Evolutionary conservation across 129 eudicot species (phyloP).

Genomic region (Cynara cardunculus): DNA sequence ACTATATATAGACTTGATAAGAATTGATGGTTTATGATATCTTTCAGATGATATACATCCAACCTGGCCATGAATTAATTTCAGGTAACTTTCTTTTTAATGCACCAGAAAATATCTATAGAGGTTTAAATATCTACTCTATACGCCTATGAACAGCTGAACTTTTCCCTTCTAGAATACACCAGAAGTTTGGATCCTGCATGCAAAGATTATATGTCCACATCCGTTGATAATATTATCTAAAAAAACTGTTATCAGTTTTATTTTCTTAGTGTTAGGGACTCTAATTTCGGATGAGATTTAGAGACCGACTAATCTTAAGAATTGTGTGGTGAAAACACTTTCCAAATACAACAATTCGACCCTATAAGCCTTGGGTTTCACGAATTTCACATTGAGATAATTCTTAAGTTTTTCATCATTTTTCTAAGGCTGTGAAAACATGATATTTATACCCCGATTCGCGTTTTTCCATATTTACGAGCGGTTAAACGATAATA

Average conservation of each 20-base stretch:
- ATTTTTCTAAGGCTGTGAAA: too few relatives aligned
- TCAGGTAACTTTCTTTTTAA: slow-evolving; percentile 1
- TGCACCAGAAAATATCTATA: background rate
- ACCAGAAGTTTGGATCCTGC: background rate
- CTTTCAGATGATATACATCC: background rate
- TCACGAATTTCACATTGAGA: too few relatives aligned
- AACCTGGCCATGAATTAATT: background rate
- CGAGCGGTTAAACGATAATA: too few relatives aligned
- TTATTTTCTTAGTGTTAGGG: background rate
- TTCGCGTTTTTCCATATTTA: too few relatives aligned
- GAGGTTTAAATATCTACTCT: slow-evolving; percentile 13
- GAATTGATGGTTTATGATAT: background rate
- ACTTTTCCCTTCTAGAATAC: background rate
- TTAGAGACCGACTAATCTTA: too few relatives aligned
- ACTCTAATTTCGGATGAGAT: too few relatives aligned
- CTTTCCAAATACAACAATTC: too few relatives aligned
- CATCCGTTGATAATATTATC: background rate
- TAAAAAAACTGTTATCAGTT: background rate
- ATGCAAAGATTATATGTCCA: background rate
- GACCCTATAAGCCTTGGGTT: too few relatives aligned
- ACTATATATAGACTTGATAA: background rate
- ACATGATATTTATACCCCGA: too few relatives aligned
- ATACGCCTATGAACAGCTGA: background rate
- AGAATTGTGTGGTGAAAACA: too few relatives aligned
- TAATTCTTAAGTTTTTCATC: too few relatives aligned